phyloP scores from a whole-genome alignment of 2,329 filamentous ascomycete species.

The Diplodia scrobiculata region DNA sequence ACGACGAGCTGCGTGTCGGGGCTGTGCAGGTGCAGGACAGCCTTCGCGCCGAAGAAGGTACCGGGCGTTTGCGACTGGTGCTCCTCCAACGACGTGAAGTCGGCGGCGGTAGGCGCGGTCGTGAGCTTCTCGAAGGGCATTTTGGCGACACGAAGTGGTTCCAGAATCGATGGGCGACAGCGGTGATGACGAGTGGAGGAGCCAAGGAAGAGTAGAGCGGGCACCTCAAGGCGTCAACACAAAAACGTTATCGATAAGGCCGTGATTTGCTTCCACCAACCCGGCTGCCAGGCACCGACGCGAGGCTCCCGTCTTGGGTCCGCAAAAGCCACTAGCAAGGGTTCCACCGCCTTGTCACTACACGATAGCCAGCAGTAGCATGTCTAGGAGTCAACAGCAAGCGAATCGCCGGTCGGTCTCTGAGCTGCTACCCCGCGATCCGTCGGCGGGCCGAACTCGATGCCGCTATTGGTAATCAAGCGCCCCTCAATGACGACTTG shows the following conservation, averaged over 20 bases:
- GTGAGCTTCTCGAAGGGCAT: constrained; percentile 57
- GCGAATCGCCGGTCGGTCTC: not conserved
- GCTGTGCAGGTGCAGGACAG: constrained; percentile 68
- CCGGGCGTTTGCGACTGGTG: constrained; percentile 72
- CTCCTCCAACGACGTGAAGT: constrained; percentile 67
- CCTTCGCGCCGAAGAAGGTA: constrained; percentile 70
- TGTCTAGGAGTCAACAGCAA: not conserved
- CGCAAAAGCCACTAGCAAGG: not conserved
- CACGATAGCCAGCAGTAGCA: not conserved
- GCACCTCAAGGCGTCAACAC: not conserved
- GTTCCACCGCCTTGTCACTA: not conserved
- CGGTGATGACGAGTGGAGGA: not conserved
- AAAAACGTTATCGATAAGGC: constrained; percentile 25
- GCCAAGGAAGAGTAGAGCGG: not conserved
- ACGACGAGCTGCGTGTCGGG: constrained; percentile 61
- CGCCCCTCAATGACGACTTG: constrained; percentile 23
- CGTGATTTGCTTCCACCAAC: not conserved
- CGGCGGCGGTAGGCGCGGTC: constrained; percentile 57
- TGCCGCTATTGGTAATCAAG: constrained; percentile 27
- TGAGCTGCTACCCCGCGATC: constrained; percentile 15
- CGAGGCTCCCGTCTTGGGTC: not conserved
- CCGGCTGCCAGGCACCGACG: constrained; percentile 8
- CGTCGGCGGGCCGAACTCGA: constrained; percentile 13
- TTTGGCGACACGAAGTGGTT: not conserved
- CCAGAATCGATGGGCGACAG: not conserved